Evolutionary conservation across 2,329 filamentous ascomycete species (phyloP).

Genomic region (Trichoderma atrobrunneum): DNA sequence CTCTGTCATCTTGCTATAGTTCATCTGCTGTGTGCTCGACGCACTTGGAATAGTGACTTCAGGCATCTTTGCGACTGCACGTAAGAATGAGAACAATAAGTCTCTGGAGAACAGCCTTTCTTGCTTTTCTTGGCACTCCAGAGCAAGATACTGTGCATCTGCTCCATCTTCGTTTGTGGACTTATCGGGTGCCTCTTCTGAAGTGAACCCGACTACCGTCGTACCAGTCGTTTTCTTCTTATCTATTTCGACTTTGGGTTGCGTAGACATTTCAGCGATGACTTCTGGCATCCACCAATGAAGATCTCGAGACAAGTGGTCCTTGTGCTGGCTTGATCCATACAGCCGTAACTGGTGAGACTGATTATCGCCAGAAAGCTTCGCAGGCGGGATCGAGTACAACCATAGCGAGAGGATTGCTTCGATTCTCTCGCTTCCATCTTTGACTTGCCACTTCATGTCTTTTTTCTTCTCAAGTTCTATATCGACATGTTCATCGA

Average conservation of each 20-base stretch:
- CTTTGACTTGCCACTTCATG: constrained; percentile 23
- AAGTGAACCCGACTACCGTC: background rate
- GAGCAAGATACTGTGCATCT: background rate
- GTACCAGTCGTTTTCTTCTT: background rate
- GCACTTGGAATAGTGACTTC: background rate
- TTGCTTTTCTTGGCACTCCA: background rate
- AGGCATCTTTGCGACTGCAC: constrained; percentile 24
- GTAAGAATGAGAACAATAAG: constrained; percentile 32
- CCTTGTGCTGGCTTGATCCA: background rate
- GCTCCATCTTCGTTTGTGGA: background rate
- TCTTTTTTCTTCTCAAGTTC: background rate
- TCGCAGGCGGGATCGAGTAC: constrained; percentile 12
- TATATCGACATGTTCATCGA: background rate
- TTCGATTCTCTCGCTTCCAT: constrained; percentile 25
- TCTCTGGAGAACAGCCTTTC: constrained; percentile 25
- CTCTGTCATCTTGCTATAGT: background rate
- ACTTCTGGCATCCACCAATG: constrained; percentile 4
- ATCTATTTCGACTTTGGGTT: no score
- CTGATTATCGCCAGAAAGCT: accelerated
- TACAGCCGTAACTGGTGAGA: background rate
- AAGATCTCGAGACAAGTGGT: background rate
- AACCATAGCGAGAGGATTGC: constrained; percentile 33
- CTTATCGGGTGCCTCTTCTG: background rate
- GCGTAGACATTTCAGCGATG: background rate
- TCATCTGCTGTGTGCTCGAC: background rate